phyloP scores from a whole-genome alignment of 2,329 filamentous ascomycete species.

The Cladophialophora psammophila region DNA sequence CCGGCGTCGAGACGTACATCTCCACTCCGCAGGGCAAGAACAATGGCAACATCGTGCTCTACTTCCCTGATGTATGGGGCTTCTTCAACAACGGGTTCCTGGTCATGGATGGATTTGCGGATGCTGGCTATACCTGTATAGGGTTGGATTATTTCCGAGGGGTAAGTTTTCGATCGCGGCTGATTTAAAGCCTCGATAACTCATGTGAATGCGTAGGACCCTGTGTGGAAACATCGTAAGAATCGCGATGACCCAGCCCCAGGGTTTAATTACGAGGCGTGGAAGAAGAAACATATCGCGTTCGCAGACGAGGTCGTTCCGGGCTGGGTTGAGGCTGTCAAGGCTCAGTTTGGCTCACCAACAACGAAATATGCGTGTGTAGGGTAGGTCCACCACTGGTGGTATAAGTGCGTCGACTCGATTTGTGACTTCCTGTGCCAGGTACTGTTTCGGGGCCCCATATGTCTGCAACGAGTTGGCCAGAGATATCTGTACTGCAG shows the following conservation, averaged over 20 bases:
- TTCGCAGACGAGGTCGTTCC: slow-evolving; percentile 56
- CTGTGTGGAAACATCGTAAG: slow-evolving; percentile 52
- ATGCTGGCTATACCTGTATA: slow-evolving; percentile 53
- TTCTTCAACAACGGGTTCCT: slow-evolving; percentile 54
- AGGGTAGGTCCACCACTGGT: slow-evolving; percentile 21
- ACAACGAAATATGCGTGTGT: slow-evolving; percentile 36
- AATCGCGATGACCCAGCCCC: slow-evolving; percentile 45
- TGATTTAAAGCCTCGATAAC: neutral
- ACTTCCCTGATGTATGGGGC: slow-evolving; percentile 57
- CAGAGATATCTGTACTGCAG: slow-evolving; percentile 48
- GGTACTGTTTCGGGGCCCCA: slow-evolving; percentile 48
- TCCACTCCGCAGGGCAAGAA: slow-evolving; percentile 42
- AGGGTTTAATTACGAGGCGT: slow-evolving; percentile 58
- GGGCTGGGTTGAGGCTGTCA: slow-evolving; percentile 53
- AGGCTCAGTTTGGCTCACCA: slow-evolving; percentile 46
- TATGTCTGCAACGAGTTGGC: slow-evolving; percentile 56
- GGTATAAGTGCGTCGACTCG: neutral
- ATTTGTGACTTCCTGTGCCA: slow-evolving; percentile 7
- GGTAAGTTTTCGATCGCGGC: slow-evolving; percentile 40
- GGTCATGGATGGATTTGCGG: slow-evolving; percentile 58
- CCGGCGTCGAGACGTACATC: slow-evolving; percentile 52
- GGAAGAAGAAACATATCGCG: slow-evolving; percentile 55
- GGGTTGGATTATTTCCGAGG: slow-evolving; percentile 57
- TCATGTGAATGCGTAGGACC: slow-evolving; percentile 46
- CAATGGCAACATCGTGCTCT: slow-evolving; percentile 55